These are phyloP conservation scores for Rhynchosporium secalis DNA, from an alignment of 2,329 filamentous ascomycete species.

Conservation along the genomic window DNA sequence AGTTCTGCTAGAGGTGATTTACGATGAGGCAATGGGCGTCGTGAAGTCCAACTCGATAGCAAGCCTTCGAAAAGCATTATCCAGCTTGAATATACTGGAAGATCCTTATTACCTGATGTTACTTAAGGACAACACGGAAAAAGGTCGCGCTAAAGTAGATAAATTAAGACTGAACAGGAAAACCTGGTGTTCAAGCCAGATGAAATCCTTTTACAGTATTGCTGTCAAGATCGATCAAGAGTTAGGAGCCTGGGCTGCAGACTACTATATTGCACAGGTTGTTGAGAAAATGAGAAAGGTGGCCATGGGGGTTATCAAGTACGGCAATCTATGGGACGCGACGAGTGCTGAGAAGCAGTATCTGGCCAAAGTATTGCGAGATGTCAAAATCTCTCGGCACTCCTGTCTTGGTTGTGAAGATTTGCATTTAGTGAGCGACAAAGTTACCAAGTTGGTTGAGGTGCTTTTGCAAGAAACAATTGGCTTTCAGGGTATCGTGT, in stretches of 20 bases:
- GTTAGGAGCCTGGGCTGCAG: slow-evolving; percentile 68
- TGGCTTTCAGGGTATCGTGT: slow-evolving; percentile 59
- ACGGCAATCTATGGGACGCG: slow-evolving; percentile 46
- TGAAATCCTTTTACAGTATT: slow-evolving; percentile 55
- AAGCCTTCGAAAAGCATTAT: slow-evolving; percentile 30
- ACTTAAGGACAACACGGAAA: slow-evolving; percentile 44
- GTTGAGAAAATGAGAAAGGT: slow-evolving; percentile 50
- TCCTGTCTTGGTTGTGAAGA: slow-evolving; percentile 28
- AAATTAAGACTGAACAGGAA: slow-evolving; percentile 46
- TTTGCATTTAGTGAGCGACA: slow-evolving; percentile 51
- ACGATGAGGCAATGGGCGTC: slow-evolving; percentile 9
- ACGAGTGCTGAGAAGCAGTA: slow-evolving; percentile 54
- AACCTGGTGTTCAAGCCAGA: slow-evolving; percentile 55
- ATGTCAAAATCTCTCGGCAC: slow-evolving; percentile 40
- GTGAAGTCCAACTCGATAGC: slow-evolving; percentile 22
- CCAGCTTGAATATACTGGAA: slow-evolving; percentile 52
- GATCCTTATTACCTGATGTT: slow-evolving; percentile 62
- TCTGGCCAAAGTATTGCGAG: slow-evolving; percentile 49
- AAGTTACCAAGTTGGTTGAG: slow-evolving; percentile 56
- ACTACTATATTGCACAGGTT: slow-evolving; percentile 58
- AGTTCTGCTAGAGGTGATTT: slow-evolving; percentile 29
- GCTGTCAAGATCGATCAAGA: slow-evolving; percentile 53
- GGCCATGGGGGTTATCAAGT: slow-evolving; percentile 40
- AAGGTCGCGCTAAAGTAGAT: slow-evolving; percentile 43
- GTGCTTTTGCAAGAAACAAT: slow-evolving; percentile 48